Percentiles rank a stretch among this genome's conserved stretches.
phyloP scores from a whole-genome alignment of 1,139 yeast genomes.

The Candida tetrigidarum region DNA sequence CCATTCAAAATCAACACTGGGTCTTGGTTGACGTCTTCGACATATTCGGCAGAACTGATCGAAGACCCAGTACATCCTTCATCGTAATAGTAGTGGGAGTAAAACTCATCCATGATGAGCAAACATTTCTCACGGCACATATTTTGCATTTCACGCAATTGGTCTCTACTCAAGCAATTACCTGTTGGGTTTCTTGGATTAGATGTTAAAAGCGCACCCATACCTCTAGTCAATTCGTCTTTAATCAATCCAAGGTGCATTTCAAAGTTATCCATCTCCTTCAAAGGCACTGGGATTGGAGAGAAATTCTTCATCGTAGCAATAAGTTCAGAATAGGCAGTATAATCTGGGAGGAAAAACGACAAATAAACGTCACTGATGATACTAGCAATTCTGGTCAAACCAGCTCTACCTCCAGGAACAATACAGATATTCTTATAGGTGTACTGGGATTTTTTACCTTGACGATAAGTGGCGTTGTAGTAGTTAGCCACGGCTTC shows the following conservation, averaged over 20 bases:
- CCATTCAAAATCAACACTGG: slow-evolving; percentile 70
- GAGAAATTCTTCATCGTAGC: slow-evolving; percentile 68
- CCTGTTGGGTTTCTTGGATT: slow-evolving; percentile 76
- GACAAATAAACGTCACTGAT: slow-evolving; percentile 64
- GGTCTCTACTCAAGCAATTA: slow-evolving; percentile 55
- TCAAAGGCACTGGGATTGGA: slow-evolving; percentile 69
- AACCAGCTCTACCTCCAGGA: slow-evolving; percentile 74
- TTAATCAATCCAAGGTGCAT: slow-evolving; percentile 60
- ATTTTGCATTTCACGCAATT: slow-evolving; percentile 55
- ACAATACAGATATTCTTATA: slow-evolving; percentile 70
- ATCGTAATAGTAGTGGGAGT: slow-evolving; percentile 65
- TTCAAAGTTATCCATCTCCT: slow-evolving; percentile 62
- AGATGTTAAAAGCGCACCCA: slow-evolving; percentile 62
- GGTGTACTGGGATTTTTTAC: slow-evolving; percentile 57
- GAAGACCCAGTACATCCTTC: slow-evolving; percentile 62
- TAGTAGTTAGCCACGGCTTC: slow-evolving; percentile 66
- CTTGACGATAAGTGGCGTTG: slow-evolving; percentile 59
- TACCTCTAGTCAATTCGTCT: slow-evolving; percentile 63
- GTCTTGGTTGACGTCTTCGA: slow-evolving; percentile 62
- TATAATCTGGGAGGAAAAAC: slow-evolving; percentile 69
- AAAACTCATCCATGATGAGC: slow-evolving; percentile 70
- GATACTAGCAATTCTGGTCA: slow-evolving; percentile 69
- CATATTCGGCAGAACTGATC: slow-evolving; percentile 57
- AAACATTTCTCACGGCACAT: slow-evolving; percentile 62
- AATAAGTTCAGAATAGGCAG: slow-evolving; percentile 76